These are phyloP conservation scores for Sanghuangporus baumii DNA, from an alignment of 1,284 basidiomycete species.

Conservation along the genomic window DNA sequence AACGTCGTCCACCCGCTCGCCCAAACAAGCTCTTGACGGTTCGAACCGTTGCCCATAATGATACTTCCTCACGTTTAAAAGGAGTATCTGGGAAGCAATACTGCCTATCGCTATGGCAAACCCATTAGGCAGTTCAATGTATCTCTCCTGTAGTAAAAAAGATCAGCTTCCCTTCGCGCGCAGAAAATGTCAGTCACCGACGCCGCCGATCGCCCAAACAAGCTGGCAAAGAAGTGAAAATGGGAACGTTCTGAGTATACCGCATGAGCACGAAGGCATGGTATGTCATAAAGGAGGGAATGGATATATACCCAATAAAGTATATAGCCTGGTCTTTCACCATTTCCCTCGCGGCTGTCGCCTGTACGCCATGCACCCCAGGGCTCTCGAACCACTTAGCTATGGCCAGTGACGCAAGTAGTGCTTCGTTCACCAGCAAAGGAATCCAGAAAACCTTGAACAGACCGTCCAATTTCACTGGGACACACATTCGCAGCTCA, in stretches of 20 bases:
- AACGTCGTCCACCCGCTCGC: too few species aligned
- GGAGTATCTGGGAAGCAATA: conserved; percentile 1
- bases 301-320: background rate
- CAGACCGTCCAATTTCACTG: background rate
- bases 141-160: background rate
- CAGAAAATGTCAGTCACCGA: background rate
- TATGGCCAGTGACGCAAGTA: background rate
- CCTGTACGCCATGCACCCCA: background rate
- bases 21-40: too few species aligned
- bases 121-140: background rate
- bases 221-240: background rate
- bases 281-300: background rate
- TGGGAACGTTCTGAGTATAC: background rate
- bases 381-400: background rate
- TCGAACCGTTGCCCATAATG: background rate
- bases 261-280: background rate
- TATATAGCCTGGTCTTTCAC: background rate
- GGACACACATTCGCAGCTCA: background rate
- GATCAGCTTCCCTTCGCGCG: background rate
- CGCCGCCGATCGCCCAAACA: conserved; percentile 3
- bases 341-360: background rate
- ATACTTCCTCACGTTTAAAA: background rate
- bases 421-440: background rate
- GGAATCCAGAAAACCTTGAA: conserved; percentile 1
- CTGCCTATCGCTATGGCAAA: background rate